Conservation (phyloP, 495 filamentous ascomycete species). For the Talaromyces liani region DNA sequence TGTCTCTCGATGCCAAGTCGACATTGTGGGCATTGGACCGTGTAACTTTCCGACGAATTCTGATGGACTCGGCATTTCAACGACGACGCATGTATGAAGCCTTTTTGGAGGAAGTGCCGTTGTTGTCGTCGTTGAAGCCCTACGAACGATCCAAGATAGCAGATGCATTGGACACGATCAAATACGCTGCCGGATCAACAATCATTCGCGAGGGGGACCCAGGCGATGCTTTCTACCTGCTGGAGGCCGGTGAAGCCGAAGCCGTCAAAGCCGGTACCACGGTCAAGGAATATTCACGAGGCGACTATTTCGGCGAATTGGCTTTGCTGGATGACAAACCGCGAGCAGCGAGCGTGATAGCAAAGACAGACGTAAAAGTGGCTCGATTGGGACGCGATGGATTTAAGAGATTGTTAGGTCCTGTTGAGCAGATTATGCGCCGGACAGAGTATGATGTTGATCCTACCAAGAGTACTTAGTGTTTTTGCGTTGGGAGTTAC, state of each 20-base stretch:
- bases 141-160: constrained; percentile 97
- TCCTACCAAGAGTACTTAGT: not conserved
- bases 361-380: constrained; percentile 78
- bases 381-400: constrained; percentile 87
- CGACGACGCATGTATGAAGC: constrained; percentile 93
- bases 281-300: constrained; percentile 76
- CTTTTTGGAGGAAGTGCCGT: constrained; percentile 92
- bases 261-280: constrained; percentile 64
- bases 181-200: constrained; percentile 66
- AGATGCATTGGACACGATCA: constrained; percentile 86
- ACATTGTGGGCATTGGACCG: constrained; percentile 93
- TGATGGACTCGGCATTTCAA: constrained; percentile 97
- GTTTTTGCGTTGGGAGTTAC: not conserved
- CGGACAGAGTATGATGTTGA: constrained; percentile 53
- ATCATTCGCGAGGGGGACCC: constrained; percentile 92
- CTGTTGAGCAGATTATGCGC: constrained; percentile 92
- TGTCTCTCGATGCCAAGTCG: constrained; percentile 69
- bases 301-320: constrained; percentile 95
- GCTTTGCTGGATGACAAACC: constrained; percentile 90
- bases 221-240: constrained; percentile 85
- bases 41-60: constrained; percentile 91
- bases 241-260: constrained; percentile 84
- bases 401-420: constrained; percentile 87
- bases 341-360: constrained; percentile 82
- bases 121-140: constrained; percentile 74